A percentile compares a stretch with the other conserved stretches of the same genome.
phyloP scores from a whole-genome alignment of 2,329 filamentous ascomycete genomes.

The Zalaria obscura region DNA sequence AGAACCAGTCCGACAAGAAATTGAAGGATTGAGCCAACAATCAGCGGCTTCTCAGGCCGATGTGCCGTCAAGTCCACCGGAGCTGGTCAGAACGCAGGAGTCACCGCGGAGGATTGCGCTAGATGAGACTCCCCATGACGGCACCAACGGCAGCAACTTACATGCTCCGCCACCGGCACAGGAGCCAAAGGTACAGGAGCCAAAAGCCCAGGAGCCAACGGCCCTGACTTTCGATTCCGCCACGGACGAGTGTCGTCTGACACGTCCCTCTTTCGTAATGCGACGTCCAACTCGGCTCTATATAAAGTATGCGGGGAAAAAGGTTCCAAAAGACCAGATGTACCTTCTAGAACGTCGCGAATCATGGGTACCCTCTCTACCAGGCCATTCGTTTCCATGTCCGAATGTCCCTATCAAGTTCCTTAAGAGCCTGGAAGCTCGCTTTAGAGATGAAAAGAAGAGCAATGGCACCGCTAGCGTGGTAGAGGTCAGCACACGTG shows the following conservation, averaged over 20 bases:
- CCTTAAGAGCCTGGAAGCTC: conserved; percentile 10
- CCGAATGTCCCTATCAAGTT: conserved; percentile 25
- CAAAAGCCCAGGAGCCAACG: not conserved
- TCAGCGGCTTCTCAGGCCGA: no score
- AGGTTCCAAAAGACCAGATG: conserved; percentile 32
- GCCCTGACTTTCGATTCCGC: not conserved
- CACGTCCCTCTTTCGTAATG: conserved; percentile 7
- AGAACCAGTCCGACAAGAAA: no score
- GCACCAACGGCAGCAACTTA: no score
- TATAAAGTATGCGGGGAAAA: conserved; percentile 12
- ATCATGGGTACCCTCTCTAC: conserved; percentile 23
- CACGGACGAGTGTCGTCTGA: not conserved
- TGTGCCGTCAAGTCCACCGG: no score
- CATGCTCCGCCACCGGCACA: not conserved
- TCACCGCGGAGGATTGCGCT: no score
- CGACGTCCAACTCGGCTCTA: conserved; percentile 2
- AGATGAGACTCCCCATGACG: no score
- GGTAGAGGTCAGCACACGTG: not conserved
- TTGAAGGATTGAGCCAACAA: no score
- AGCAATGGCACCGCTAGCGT: not conserved
- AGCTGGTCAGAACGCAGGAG: no score
- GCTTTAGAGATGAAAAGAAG: not conserved
- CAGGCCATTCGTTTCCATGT: conserved; percentile 19
- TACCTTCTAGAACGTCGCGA: conserved; percentile 31
- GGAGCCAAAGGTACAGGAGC: conserved; percentile 2